Conservation (phyloP, 306 rosid species). For the Canavalia gladiata region DNA sequence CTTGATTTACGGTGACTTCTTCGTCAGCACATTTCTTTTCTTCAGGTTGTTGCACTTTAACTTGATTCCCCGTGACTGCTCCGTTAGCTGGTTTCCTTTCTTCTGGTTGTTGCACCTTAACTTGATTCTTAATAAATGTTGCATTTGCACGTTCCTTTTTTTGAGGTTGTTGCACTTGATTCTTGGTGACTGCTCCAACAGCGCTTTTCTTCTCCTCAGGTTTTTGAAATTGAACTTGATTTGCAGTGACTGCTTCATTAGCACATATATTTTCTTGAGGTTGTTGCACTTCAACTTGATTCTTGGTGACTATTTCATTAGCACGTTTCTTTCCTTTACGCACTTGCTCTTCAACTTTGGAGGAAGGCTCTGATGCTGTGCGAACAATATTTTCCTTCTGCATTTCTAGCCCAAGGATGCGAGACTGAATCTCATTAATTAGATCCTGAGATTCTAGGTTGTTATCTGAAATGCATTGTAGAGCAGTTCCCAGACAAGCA, state of each 20-base stretch:
- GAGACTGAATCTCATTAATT: conserved; percentile 41
- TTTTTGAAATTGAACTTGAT: conserved; percentile 1
- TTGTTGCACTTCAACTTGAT: background rate
- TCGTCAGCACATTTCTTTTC: background rate
- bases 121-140: background rate
- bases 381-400: conserved; percentile 30
- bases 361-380: background rate
- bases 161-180: background rate
- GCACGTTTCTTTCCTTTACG: background rate
- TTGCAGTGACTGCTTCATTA: background rate
- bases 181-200: background rate
- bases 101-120: background rate
- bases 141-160: background rate
- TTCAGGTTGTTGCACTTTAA: background rate
- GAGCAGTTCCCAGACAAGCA: conserved; percentile 45
- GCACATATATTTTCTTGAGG: background rate
- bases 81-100: background rate
- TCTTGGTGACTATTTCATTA: background rate
- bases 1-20: background rate
- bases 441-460: conserved; percentile 51
- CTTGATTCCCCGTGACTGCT: background rate
- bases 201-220: background rate
- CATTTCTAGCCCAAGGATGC: conserved; percentile 46
- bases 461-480: conserved; percentile 60
- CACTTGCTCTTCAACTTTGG: background rate